Evolutionary conservation across 2,329 filamentous ascomycete genomes (phyloP).

Genomic region (Plectosphaerella sp.): DNA sequence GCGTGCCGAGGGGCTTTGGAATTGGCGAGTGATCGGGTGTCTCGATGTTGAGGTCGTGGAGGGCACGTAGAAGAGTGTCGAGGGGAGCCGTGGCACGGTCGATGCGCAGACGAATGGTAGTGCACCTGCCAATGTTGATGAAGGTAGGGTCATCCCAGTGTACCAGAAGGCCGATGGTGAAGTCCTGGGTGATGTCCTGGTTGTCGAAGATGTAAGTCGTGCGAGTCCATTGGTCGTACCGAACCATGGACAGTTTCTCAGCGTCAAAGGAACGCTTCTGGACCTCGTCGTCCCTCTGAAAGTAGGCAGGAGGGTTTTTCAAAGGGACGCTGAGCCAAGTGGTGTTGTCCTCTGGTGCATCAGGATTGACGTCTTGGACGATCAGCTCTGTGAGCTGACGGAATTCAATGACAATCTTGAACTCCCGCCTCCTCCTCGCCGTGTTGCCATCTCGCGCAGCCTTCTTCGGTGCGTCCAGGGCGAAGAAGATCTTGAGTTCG

Average conservation of each 20-base stretch:
- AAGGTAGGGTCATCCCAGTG: constrained; percentile 25
- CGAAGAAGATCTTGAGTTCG: constrained; percentile 35
- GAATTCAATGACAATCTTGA: constrained; percentile 40
- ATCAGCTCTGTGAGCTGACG: constrained; percentile 38
- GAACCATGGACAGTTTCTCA: constrained; percentile 29
- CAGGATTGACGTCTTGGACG: neutral
- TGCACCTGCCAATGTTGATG: constrained; percentile 55
- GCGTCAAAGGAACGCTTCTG: constrained; percentile 24
- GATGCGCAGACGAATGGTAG: constrained; percentile 45
- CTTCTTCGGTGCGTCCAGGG: constrained; percentile 7
- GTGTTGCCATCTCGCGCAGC: neutral
- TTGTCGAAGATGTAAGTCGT: constrained; percentile 39
- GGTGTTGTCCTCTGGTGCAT: constrained; percentile 12
- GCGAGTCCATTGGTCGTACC: constrained; percentile 43
- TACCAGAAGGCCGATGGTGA: constrained; percentile 34
- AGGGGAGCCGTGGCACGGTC: constrained; percentile 25
- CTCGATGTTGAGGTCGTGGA: constrained; percentile 70
- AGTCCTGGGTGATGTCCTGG: constrained; percentile 20
- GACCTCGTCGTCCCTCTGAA: constrained; percentile 5
- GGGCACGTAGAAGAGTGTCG: constrained; percentile 40
- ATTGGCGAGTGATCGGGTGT: constrained; percentile 26
- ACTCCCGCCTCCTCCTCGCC: constrained; percentile 16
- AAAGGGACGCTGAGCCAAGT: constrained; percentile 42
- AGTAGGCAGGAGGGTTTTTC: constrained; percentile 43
- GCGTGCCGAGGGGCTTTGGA: neutral